Percentiles rank a stretch among this genome's conserved stretches.
Conservation (phyloP, 176 grass and related monocot genomes). For the Musa acuminata region DNA sequence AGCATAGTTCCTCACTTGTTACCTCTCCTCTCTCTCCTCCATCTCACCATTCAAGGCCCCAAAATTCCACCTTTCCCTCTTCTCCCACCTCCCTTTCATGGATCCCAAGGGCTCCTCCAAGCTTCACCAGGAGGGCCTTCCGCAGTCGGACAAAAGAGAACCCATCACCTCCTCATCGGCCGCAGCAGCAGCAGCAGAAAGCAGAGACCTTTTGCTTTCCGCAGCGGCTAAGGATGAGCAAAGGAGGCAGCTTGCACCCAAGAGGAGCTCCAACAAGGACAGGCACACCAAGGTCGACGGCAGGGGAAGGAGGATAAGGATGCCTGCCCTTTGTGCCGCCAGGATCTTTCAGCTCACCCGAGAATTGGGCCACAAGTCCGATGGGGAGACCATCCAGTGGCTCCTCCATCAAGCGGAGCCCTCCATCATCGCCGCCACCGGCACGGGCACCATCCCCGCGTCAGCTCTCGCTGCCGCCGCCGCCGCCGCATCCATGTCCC, state of each 20-base stretch:
- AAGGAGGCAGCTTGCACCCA: conserved; percentile 43
- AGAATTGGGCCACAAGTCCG: conserved; percentile 71
- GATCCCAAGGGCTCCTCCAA: conserved; percentile 16
- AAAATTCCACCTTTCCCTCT: neutral
- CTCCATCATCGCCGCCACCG: conserved; percentile 68
- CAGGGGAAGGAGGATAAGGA: conserved; percentile 66
- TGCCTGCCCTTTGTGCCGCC: conserved; percentile 72
- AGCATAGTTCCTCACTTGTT: neutral
- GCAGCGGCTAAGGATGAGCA: conserved; percentile 23
- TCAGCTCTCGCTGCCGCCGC: conserved; percentile 46
- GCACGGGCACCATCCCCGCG: conserved; percentile 56
- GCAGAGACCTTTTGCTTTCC: neutral
- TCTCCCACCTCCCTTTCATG: neutral
- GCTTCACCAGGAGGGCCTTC: conserved; percentile 3
- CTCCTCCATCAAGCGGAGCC: conserved; percentile 71
- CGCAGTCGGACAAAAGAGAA: neutral
- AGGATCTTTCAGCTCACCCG: conserved; percentile 74
- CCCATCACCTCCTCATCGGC: neutral
- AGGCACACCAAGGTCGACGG: conserved; percentile 93
- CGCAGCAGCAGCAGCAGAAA: neutral
- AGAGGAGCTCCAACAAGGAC: conserved; percentile 84
- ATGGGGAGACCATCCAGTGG: conserved; percentile 85
- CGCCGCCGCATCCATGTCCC: conserved; percentile 41
- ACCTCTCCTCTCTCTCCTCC: neutral
- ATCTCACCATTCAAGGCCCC: no score